Evolutionary conservation across 352 stramenopile species (phyloP), one percentile per base, ranked within the genome.

Genomic region (Pythium aquatile): DNA sequence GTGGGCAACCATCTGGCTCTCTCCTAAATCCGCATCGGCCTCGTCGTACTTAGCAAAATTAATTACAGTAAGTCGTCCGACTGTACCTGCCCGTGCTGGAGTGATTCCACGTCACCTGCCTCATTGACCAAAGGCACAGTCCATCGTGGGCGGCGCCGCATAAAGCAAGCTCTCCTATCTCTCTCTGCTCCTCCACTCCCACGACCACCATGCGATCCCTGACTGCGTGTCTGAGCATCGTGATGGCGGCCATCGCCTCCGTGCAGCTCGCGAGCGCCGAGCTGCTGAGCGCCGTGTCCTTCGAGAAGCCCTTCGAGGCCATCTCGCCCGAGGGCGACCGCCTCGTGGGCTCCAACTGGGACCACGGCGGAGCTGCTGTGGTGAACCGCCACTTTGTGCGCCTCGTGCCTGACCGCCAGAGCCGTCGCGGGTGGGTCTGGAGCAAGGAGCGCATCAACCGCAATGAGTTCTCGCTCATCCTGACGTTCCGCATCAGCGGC

Each of bases 401-500:
- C 9, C 72, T 95, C 16, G 93, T 85, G 48, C 85, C 84, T 33
- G 84, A 95, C 48, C 82, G 86, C 24, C 84, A 92, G 70, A 90
- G 78, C 72, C 89, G 88, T 49, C 79, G 81, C 44, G 86, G 86
- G 9, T 70, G 82, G 61, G 76, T 94, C 54, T 94, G 86, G 86
- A 79, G 78, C 66, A 88, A 83, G 49, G 55, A 91, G 60, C 77
- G 77, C 61, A 68, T 94, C 28, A 78, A 67, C 13, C 62, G 63
- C 20, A 76, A 75, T 40, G 83, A 93, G 61, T 93, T 95, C 65
- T 79, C 83, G 44, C 70, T 87, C 42, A 78, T 93, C 52, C 63
- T 95, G 42, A 93, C 83, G 55, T 93, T 93, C 72, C 86, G 86
- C 60, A 93, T 95, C 73, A 91, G 79, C 52, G 86, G 86, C 42